A percentile compares a stretch with the other conserved stretches of the same genome.
phyloP scores from a whole-genome alignment of 805 yeast genomes.

The Pichia phayaonensis region DNA sequence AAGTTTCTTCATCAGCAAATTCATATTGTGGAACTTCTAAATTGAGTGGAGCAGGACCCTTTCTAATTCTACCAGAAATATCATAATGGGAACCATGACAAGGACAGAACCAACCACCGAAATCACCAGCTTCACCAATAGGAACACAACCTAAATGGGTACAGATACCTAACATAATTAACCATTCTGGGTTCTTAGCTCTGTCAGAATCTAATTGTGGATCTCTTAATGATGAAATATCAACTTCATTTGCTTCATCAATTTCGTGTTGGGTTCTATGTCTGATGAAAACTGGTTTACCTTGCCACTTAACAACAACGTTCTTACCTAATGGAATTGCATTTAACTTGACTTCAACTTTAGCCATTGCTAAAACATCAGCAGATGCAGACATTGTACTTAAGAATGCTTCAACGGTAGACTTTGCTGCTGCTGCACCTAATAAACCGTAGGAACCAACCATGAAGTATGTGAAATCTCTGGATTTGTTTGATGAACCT shows the following conservation, averaged over 20 bases:
- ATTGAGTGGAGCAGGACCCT: conserved; percentile 99
- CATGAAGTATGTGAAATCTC: conserved; percentile 93
- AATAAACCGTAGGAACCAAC: conserved; percentile 91
- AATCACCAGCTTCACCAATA: conserved; percentile 99
- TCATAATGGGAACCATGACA: conserved; percentile 99
- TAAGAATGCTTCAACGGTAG: conserved; percentile 89
- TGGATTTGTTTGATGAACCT: conserved; percentile 60
- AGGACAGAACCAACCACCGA: conserved; percentile 99
- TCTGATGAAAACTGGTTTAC: conserved; percentile 99
- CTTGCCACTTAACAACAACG: conserved; percentile 99
- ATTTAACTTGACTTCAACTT: conserved; percentile 91
- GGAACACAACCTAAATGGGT: conserved; percentile 99
- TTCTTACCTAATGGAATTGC: conserved; percentile 97
- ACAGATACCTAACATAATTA: conserved; percentile 98
- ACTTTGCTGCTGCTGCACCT: conserved; percentile 90
- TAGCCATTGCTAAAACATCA: conserved; percentile 98
- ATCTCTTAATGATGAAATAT: conserved; percentile 75
- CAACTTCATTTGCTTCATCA: conserved; percentile 85
- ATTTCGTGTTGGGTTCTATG: conserved; percentile 94
- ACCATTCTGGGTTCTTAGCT: conserved; percentile 96
- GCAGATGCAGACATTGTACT: conserved; percentile 96
- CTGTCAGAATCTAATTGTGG: conserved; percentile 92
- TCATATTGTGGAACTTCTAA: conserved; percentile 92
- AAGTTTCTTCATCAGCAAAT: conserved; percentile 66
- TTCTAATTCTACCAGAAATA: conserved; percentile 99